Evolutionary conservation across 352 stramenopile genomes (phyloP), one percentile per base, ranked within the genome.

Genomic region (Phytophthora pluvialis): DNA sequence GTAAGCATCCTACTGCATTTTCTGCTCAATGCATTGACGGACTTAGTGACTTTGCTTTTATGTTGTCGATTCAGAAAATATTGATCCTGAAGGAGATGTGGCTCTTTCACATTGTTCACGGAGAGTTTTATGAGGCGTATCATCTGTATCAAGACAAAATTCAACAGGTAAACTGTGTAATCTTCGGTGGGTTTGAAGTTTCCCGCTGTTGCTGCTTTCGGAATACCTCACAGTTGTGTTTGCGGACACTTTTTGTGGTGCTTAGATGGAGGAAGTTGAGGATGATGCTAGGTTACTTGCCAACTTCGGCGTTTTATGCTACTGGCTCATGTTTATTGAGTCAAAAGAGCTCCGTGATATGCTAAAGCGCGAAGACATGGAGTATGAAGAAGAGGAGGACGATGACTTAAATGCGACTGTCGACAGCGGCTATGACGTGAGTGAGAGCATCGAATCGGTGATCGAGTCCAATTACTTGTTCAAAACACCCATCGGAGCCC

Each of bases 281-380:
- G 60, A 87, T 40, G 85, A 95, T 36, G 64, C 75, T 4, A 75
- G 83, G 10, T 46, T 95, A 53, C 64, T 91, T 18, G 80, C 75
- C 21, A 87, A 79, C 44, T 93, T 93, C 60, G 87, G 87, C 0
- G 82, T 92, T 43, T 49, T 95, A 32, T 93, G 87, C 64, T 95
- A 93, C 51, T 95, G 87, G 87, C 70, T 95, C 29, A 67, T 95
- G 25, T 81, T 95, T 48, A 79, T 91, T 43, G 87, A 95, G 57
- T 92, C 84, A 12, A 70, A 72, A 51, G 79, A 91, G 40, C 52
- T 95, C 1, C 83, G 86, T 21, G 65, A 80, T 13, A 75, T 75
- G 40, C 78, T 89, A 2, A 70, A 69, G 44, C 67, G 63, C 13
- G 69, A 81, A 63, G 39, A 68, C 15, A 48, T 73, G 13, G 64